phyloP scores from a whole-genome alignment of 768 basidiomycete species.

The Pleurotus salmoneostramineus region DNA sequence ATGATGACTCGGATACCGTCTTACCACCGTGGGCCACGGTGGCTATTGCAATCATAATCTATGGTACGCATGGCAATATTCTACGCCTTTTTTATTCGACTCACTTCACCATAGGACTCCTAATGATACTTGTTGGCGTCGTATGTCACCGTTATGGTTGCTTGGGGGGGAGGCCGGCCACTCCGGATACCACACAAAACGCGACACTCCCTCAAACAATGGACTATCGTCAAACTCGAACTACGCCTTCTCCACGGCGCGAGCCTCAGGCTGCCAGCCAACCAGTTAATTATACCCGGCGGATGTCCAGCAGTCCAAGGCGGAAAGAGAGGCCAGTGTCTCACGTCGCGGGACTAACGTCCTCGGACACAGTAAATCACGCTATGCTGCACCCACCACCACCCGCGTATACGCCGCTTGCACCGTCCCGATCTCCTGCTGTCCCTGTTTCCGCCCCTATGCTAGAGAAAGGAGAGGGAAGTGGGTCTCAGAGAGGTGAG shows the following conservation, averaged over 20 bases:
- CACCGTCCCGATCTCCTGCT: neutral
- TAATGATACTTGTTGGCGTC: constrained; percentile 2
- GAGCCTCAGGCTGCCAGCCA: neutral
- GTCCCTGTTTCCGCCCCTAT: constrained; percentile 1
- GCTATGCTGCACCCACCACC: constrained; percentile 3
- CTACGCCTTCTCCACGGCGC: neutral
- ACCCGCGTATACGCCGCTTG: neutral
- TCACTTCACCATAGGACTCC: neutral
- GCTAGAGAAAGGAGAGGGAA: neutral
- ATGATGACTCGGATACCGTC: neutral
- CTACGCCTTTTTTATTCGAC: neutral
- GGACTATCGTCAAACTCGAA: neutral
- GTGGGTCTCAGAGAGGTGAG: neutral
- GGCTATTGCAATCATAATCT: constrained; percentile 4
- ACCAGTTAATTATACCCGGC: neutral
- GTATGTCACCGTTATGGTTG: constrained; percentile 6
- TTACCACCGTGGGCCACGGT: constrained; percentile 1
- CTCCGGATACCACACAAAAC: neutral
- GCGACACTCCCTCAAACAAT: neutral
- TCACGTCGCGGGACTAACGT: neutral
- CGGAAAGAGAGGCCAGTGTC: constrained; percentile 5
- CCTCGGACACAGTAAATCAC: constrained; percentile 2
- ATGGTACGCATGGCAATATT: neutral
- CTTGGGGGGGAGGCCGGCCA: neutral
- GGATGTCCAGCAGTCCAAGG: neutral